Evolutionary conservation across 1,284 basidiomycete species (phyloP), one percentile per base, ranked within the genome.

Genomic region (Erythrobasidium hasegawianum): DNA sequence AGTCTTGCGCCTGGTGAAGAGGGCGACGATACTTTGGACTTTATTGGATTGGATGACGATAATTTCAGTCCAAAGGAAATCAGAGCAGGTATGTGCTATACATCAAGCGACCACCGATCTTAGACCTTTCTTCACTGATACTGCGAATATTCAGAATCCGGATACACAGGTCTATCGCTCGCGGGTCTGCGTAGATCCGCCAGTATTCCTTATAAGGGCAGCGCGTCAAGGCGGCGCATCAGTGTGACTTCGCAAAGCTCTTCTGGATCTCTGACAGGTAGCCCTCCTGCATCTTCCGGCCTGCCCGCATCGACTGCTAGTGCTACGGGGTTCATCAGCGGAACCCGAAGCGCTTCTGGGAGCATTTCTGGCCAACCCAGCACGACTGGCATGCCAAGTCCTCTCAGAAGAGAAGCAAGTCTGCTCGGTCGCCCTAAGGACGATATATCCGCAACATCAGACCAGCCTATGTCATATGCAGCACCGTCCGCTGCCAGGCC

Each of bases 331-430:
- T 16, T 16, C 16, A 5, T 14, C 16, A n/a, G 43, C n/a, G 43
- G 22, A 47, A 47, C n/a, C n/a, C n/a, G 43, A 47, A 16, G 43
- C 43, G 43, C 8, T n/a, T 18, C n/a, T 5, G 43, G 43, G 14
- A 47, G 43, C 14, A 24, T 33, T 5, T 33, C 43, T 18, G 43
- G 43, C n/a, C 43, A 18, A 14, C 43, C 16, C 8, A 18, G 16
- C 43, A 14, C 43, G 14, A 47, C 53, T 20, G 54, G 61, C 53
- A 57, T 41, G 27, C 61, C 61, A 10, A 56, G 52, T 13, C 62
- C 62, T 10, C 53, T 65, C 3, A 24, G 62, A 33, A 38, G 55
- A 26, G 62, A 65, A 65, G 47, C 62, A 13, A 65, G 62, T 56
- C 26, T 65, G 56, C 29, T 65, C 13, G 57, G 55, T 33, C 13